These are phyloP conservation scores for Oryza punctata DNA, from an alignment of 176 grass and related monocot species.

Conservation along the genomic window DNA sequence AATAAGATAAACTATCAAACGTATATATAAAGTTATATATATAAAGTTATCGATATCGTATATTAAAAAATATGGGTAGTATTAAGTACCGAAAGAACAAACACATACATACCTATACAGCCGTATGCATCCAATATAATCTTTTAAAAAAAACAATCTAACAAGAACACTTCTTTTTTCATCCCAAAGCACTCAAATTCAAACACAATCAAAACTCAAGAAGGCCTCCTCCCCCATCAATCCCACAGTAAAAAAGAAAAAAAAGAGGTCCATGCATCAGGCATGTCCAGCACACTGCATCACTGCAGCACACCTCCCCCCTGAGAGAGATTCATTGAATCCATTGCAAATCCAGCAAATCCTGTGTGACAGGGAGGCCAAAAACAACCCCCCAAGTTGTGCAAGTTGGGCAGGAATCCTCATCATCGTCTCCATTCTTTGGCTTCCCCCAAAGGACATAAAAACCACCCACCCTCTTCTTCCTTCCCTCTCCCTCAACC, in stretches of 20 bases:
- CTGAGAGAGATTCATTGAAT: conserved; percentile 44
- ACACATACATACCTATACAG: too few relatives aligned
- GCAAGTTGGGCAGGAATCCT: neutral
- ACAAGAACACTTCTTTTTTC: neutral
- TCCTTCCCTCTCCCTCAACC: neutral
- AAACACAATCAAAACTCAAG: neutral
- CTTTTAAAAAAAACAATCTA: too few relatives aligned
- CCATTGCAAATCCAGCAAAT: conserved; percentile 29
- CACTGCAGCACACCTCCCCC: conserved; percentile 15
- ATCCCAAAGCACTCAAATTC: neutral
- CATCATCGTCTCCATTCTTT: neutral
- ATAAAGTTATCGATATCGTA: too few relatives aligned
- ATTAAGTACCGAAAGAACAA: too few relatives aligned
- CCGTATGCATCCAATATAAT: too few relatives aligned
- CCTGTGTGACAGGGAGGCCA: conserved; percentile 19
- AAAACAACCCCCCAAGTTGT: conserved; percentile 35
- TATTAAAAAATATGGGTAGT: too few relatives aligned
- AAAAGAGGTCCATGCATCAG: neutral
- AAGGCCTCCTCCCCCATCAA: neutral
- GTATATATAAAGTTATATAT: too few relatives aligned
- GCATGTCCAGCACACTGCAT: conserved; percentile 17
- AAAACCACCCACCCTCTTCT: conserved; percentile 27
- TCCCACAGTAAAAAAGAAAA: neutral
- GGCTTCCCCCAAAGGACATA: conserved; percentile 2
- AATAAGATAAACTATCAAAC: too few relatives aligned